Evolutionary conservation across 139 green algal genomes (phyloP), one percentile per base, ranked within the genome.

Genomic region (Chlamydomonas applanata): DNA sequence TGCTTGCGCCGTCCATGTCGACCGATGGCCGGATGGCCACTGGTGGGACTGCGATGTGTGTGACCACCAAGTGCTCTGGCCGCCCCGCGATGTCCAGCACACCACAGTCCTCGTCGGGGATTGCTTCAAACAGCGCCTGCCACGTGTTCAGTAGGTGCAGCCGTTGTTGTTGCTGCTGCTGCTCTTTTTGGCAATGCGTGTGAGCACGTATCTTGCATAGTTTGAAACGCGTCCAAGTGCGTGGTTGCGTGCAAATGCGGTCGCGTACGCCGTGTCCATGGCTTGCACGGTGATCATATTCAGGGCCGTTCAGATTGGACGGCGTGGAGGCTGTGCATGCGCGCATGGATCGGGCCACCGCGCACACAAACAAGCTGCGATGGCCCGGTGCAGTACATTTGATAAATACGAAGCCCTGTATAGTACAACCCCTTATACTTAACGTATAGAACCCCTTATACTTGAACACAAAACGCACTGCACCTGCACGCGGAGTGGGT

Each of bases 21-120:
- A 99, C 94, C n/a, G 78, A 91, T 27, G 96, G 96, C 4, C 95
- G 84, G 82, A 99, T 99, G 85, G 88, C 93, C 40, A 98, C 94
- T 1, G 96, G 96, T 1, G 96, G 96, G 73, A 99, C 96, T 0
- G 93, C 83, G 13, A 99, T 54, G 72, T 91, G 77, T 0, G 85
- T 95, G 61, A 98, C 81, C 9, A 98, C 75, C 73, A 98, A 83
- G 73, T 93, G 69, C 86, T 98, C 95, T 0, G 95, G 93, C 7
- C 92, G 84, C 22, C 84, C 68, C 45, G 95, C 76, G 32, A 91
- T 80, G 68, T 87, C 83, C 53, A 97, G 82, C 70, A 96, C 67
- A 62, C 88, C 83, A 34, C 85, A 74, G 77, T 92, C 88, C 62
- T 79, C 83, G 33, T 93, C 77, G 1, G 84, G 82, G 36, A 99